A percentile compares a stretch with the other conserved stretches of the same genome.
Conservation (phyloP, 345 rosid genomes). For the Eutrema heterophyllum region DNA sequence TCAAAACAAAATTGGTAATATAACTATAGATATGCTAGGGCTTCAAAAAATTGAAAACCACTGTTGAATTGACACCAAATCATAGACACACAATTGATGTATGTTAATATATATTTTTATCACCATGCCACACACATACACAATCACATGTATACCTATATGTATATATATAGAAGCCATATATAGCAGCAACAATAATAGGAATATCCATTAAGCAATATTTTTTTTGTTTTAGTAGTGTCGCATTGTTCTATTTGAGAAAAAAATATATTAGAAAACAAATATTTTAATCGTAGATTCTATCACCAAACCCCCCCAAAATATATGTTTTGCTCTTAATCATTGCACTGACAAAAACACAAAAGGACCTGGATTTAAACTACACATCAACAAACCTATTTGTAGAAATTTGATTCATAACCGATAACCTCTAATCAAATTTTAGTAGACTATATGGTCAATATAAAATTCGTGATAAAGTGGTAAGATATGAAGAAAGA, state of each 20-base stretch:
- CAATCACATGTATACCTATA: not conserved
- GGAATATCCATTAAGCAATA: slow-evolving; percentile 2
- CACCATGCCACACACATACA: slow-evolving; percentile 1
- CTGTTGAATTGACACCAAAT: slow-evolving; percentile 6
- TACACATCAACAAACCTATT: not conserved
- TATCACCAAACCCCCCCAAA: not conserved
- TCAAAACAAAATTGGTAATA: not conserved
- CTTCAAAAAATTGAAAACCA: slow-evolving; percentile 12
- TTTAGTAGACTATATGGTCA: not conserved
- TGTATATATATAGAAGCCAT: not conserved
- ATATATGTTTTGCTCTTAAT: slow-evolving; percentile 12
- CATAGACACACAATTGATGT: not conserved
- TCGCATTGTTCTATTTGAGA: slow-evolving; percentile 10
- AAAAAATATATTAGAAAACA: not conserved
- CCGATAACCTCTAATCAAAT: not conserved
- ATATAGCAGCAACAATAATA: not conserved
- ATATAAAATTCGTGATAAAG: not conserved
- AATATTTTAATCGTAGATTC: slow-evolving; percentile 1
- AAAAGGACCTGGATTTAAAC: slow-evolving; percentile 17
- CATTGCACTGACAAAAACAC: slow-evolving; percentile 22
- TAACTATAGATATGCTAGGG: slow-evolving; percentile 2
- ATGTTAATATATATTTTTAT: not conserved
- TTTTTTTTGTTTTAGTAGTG: not conserved
- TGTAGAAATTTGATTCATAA: not conserved
- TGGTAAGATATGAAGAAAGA: slow-evolving; percentile 26